phyloP scores from a whole-genome alignment of 2,329 filamentous ascomycete species.

The Hypoxylon sp. region DNA sequence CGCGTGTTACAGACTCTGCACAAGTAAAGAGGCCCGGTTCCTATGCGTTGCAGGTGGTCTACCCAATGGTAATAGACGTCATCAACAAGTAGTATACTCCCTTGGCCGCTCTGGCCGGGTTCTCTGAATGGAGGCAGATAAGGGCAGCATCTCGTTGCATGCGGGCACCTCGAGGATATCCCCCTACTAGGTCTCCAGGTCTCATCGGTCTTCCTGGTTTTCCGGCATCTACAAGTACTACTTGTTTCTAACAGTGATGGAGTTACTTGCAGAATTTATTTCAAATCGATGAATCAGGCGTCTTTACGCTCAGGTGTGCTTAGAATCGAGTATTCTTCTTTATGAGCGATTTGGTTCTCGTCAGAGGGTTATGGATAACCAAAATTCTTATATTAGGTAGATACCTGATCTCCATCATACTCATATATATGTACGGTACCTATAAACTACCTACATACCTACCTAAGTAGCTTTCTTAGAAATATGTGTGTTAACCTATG shows the following conservation, averaged over 20 bases:
- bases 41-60: background rate
- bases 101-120: background rate
- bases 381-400: background rate
- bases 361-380: too few relatives aligned
- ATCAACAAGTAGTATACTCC: background rate
- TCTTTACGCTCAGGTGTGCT: background rate
- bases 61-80: background rate
- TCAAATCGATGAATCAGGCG: background rate
- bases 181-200: background rate
- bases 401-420: background rate
- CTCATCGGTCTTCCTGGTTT: background rate
- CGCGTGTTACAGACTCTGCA: background rate
- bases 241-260: background rate
- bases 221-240: background rate
- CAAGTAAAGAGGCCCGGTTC: background rate
- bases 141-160: background rate
- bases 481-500: too few relatives aligned
- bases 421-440: background rate
- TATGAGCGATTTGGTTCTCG: too few relatives aligned
- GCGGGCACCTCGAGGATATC: background rate
- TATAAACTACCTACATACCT: too few relatives aligned
- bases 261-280: background rate
- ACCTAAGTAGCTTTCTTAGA: too few relatives aligned
- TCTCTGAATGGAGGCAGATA: background rate
- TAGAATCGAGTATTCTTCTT: background rate